Base-by-base conservation (phyloP, 2,329 filamentous ascomycete genomes). In the Cytospora schulzeri region DNA sequence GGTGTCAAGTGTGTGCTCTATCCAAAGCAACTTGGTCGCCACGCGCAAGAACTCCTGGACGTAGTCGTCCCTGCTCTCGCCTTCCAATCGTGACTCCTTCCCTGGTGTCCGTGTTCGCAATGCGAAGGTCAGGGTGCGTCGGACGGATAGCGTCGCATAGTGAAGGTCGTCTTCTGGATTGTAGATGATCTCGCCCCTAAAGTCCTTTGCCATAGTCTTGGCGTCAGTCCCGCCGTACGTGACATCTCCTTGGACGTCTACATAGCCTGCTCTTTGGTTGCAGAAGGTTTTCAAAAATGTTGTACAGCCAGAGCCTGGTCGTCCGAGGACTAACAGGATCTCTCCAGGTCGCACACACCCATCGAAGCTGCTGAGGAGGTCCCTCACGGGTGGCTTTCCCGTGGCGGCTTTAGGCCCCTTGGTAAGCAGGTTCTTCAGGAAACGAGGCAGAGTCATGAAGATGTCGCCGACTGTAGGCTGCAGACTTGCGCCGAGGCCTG, bases 141-240 rank as follows among this genome's bases (percentile, higher is more conserved):
- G 90, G 52, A 94, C 91, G 1, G 85, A 88, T 69, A 94, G 77
- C 76, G 88, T 85, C 8, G 91, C 90, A 71, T 93, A 93, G 76
- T 93, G 91, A 4, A 90, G 88, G 73, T 96, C 92, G 41, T 91
- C 88, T 75, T 94, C 91, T 66, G 91, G 91, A 0, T 90, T 93
- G 77, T 95, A 95, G 74, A 95, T 93, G 68, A 90, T 90, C 76
- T 96, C 91, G 69, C 92, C 91, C 28, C 90, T 88, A 78, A 94
- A 93, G 68, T 85, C 81, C 12, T 85, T 86, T 76, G 91, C 86
- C 90, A 95, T 94, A 72, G 91, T 85, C 72, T 91, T 78, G 61
- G 90, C 83, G 11, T 62, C 60, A 2, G 52, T 56, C 11, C 60
- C 60, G 9, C 60, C 60, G 8, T 62, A 62, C 2, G 52, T 56